These are phyloP conservation scores for Cladosporium sp. DNA, from an alignment of 2,329 filamentous ascomycete genomes.

Conservation along the genomic window DNA sequence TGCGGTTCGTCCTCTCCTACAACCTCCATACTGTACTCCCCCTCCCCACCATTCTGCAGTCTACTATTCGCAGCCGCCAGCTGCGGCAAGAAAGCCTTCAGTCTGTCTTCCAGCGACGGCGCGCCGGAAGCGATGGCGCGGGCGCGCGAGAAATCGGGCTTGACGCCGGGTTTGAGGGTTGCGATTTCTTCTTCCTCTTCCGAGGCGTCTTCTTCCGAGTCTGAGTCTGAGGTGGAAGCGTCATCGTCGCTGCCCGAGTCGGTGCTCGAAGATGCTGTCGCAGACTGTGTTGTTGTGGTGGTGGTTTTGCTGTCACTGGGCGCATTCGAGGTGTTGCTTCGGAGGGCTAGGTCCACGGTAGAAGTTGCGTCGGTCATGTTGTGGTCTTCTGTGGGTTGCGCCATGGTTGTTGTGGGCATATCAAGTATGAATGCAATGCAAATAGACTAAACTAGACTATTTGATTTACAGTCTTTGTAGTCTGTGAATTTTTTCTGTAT, in stretches of 20 bases:
- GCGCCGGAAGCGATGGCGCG: neutral
- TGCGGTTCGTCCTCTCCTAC: conserved; percentile 35
- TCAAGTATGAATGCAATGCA: neutral
- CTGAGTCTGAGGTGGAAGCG: neutral
- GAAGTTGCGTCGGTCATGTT: neutral
- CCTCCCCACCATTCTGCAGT: conserved; percentile 27
- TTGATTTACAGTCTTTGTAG: too few species aligned
- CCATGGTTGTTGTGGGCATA: neutral
- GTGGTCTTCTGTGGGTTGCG: neutral
- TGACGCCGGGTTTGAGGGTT: conserved; percentile 8
- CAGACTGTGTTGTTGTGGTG: neutral
- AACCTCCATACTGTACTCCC: conserved; percentile 33
- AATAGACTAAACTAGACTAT: neutral
- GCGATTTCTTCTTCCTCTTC: conserved; percentile 8
- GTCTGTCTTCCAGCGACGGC: conserved; percentile 25
- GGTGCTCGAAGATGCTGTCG: neutral
- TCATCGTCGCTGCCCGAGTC: neutral
- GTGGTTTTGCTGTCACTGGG: neutral
- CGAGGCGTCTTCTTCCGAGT: neutral
- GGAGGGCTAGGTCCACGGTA: neutral
- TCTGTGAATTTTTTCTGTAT: neutral
- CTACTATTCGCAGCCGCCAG: conserved; percentile 35
- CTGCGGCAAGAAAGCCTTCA: conserved; percentile 35
- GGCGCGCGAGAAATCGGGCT: conserved; percentile 9
- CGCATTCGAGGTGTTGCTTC: neutral